These are phyloP conservation scores for Collybia mongolica DNA, from an alignment of 768 basidiomycete species.

Conservation along the genomic window DNA sequence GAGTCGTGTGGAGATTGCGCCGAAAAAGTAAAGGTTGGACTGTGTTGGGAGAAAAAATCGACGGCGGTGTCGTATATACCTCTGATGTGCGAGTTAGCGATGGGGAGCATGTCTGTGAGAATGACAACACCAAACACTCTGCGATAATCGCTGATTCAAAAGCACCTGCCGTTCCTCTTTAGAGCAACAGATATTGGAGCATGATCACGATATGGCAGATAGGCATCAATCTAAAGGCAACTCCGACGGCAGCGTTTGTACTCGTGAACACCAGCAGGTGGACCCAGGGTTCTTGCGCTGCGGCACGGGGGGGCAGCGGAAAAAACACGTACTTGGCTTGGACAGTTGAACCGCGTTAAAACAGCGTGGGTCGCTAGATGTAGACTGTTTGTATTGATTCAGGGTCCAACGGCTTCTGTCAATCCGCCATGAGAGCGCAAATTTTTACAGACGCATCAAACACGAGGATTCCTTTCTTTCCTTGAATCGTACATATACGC, in stretches of 20 bases:
- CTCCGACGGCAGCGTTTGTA: constrained; percentile 6
- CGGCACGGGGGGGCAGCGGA: neutral
- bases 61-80: constrained; percentile 52
- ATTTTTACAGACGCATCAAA: constrained; percentile 12
- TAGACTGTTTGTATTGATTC: constrained; percentile 13
- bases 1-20: constrained; percentile 27
- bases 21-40: constrained; percentile 29
- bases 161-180: constrained; percentile 12
- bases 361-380: neutral
- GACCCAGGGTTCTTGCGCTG: constrained; percentile 9
- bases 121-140: constrained; percentile 33
- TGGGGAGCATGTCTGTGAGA: constrained; percentile 38
- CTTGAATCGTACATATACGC: constrained; percentile 4
- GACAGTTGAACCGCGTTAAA: constrained; percentile 6
- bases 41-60: constrained; percentile 55
- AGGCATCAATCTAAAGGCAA: constrained; percentile 12
- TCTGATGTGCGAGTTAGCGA: constrained; percentile 45
- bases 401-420: constrained; percentile 8
- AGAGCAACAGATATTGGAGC: constrained; percentile 13
- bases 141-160: constrained; percentile 36
- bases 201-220: constrained; percentile 15
- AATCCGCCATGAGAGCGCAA: neutral
- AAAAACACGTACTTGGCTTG: constrained; percentile 1
- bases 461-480: constrained; percentile 13
- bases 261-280: constrained; percentile 7